Conservation (phyloP, 2,329 filamentous ascomycete genomes). For the Ophiostoma australiae region DNA sequence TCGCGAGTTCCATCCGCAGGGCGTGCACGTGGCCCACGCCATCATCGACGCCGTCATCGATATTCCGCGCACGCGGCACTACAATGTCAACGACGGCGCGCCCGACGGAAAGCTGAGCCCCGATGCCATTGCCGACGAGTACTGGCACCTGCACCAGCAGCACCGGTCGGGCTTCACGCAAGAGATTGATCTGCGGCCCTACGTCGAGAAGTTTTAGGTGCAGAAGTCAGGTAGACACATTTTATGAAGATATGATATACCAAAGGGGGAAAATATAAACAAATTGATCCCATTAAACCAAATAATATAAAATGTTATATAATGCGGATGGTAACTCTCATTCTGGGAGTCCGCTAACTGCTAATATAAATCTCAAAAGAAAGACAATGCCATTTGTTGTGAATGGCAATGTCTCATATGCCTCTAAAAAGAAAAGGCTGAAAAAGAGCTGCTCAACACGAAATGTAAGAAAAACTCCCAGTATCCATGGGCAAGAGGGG, state of each 20-base stretch:
- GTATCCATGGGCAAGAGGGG: background rate
- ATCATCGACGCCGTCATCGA: constrained; percentile 84
- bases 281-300: background rate
- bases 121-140: constrained; percentile 77
- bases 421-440: background rate
- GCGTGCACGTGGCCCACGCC: constrained; percentile 76
- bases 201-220: constrained; percentile 72
- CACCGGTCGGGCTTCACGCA: constrained; percentile 73
- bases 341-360: background rate
- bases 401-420: background rate
- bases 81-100: constrained; percentile 41
- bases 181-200: constrained; percentile 75
- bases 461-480: background rate
- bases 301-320: background rate
- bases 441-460: background rate
- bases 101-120: constrained; percentile 63
- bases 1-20: constrained; percentile 76
- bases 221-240: background rate
- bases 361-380: background rate
- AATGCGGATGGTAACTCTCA: background rate
- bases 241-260: background rate
- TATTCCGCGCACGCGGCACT: constrained; percentile 62
- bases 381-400: background rate
- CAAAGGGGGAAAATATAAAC: background rate
- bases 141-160: constrained; percentile 81